These are phyloP conservation scores for Moricandia moricandioides DNA, from an alignment of 345 rosid species.

Conservation along the genomic window DNA sequence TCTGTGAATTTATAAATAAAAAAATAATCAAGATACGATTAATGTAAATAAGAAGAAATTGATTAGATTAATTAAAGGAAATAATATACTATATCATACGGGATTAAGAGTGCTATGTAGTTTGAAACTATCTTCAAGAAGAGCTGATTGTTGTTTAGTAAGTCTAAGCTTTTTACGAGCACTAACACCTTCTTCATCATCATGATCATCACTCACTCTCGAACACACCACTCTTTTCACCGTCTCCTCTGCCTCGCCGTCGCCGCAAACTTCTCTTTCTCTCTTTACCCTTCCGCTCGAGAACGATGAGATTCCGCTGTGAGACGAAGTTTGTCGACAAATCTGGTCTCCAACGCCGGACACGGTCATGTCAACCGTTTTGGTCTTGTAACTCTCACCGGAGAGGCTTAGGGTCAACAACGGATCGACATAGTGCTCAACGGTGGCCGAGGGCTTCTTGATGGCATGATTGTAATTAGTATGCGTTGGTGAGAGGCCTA, in stretches of 20 bases:
- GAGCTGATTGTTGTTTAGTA: slow-evolving; percentile 85
- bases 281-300: slow-evolving; percentile 51
- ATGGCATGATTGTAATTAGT: slow-evolving; percentile 20
- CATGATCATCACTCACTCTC: slow-evolving; percentile 47
- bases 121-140: slow-evolving; percentile 92
- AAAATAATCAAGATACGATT: background rate
- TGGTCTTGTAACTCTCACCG: slow-evolving; percentile 42
- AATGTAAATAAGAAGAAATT: background rate
- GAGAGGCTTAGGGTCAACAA: slow-evolving; percentile 53
- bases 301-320: slow-evolving; percentile 55
- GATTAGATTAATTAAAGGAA: background rate
- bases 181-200: slow-evolving; percentile 54
- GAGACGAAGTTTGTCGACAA: slow-evolving; percentile 59
- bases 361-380: background rate
- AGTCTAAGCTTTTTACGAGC: slow-evolving; percentile 91
- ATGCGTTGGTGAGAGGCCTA: slow-evolving; percentile 47
- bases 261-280: slow-evolving; percentile 66
- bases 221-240: slow-evolving; percentile 37
- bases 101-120: slow-evolving; percentile 93
- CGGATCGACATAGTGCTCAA: slow-evolving; percentile 41
- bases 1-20: slow-evolving; percentile 40
- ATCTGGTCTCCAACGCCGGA: slow-evolving; percentile 29
- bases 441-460: slow-evolving; percentile 30
- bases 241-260: slow-evolving; percentile 48
- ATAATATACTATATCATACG: slow-evolving; percentile 41